These are phyloP conservation scores for Cercospora sp. DNA, from an alignment of 2,329 filamentous ascomycete species.

Conservation along the genomic window DNA sequence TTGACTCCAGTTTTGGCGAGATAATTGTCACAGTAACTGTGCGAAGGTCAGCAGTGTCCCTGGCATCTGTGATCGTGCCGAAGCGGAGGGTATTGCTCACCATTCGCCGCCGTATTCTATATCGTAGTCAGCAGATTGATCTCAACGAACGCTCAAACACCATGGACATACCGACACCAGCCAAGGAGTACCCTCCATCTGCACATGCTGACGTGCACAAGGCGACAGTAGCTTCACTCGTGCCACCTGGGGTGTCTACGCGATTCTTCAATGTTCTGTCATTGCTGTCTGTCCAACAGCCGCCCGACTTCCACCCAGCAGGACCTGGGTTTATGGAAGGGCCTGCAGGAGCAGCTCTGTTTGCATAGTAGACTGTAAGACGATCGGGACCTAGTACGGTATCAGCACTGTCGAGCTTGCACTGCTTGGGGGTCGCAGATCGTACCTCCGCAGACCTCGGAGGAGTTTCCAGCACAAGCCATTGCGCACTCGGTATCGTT, in stretches of 20 bases:
- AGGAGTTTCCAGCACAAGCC: slow-evolving; percentile 34
- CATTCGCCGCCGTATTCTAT: slow-evolving; percentile 41
- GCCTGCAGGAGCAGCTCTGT: slow-evolving; percentile 23
- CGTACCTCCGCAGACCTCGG: slow-evolving; percentile 34
- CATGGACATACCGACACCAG: slow-evolving; percentile 28
- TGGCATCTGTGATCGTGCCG: background rate
- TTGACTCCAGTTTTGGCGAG: slow-evolving; percentile 24
- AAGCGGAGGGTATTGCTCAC: slow-evolving; percentile 21
- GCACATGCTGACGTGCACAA: slow-evolving; percentile 33
- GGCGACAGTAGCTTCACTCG: slow-evolving; percentile 32
- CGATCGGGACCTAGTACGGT: slow-evolving; percentile 22
- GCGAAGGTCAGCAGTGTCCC: slow-evolving; percentile 28
- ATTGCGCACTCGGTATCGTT: slow-evolving; percentile 33
- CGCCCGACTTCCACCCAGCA: slow-evolving; percentile 33
- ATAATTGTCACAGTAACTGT: slow-evolving; percentile 36
- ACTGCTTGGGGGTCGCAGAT: background rate
- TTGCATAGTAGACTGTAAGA: slow-evolving; percentile 32
- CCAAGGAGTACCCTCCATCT: slow-evolving; percentile 34
- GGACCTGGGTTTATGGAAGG: slow-evolving; percentile 27
- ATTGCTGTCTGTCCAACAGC: slow-evolving; percentile 37
- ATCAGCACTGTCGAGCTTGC: background rate
- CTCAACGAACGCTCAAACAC: background rate
- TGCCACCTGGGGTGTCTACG: slow-evolving; percentile 26
- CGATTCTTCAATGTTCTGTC: slow-evolving; percentile 26
- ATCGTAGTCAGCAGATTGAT: background rate